phyloP scores from a whole-genome alignment of 139 green algal genomes.

The Pleodorina starrii region DNA sequence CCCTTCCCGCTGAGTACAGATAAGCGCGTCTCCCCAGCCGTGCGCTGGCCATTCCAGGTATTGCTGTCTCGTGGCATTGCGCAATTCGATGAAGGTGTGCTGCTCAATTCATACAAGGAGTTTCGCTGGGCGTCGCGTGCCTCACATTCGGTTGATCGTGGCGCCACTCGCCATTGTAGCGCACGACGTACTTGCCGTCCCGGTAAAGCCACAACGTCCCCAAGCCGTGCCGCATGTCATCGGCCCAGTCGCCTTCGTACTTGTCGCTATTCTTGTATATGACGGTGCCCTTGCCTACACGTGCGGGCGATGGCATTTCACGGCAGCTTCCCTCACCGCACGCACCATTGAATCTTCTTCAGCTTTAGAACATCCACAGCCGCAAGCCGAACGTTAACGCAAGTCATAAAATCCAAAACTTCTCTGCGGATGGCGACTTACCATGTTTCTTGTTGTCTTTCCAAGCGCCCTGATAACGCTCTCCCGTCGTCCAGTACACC shows the following conservation, averaged over 20 bases:
- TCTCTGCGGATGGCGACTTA: constrained; percentile 47
- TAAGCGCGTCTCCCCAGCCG: too few relatives aligned
- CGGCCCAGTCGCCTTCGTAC: constrained; percentile 83
- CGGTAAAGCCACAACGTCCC: constrained; percentile 77
- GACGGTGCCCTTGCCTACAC: constrained; percentile 73
- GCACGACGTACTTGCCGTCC: constrained; percentile 72
- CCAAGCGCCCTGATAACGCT: constrained; percentile 79
- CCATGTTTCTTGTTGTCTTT: constrained; percentile 78
- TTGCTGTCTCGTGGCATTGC: too few relatives aligned
- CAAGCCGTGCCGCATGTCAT: constrained; percentile 68
- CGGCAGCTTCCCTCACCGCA: too few relatives aligned
- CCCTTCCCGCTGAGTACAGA: too few relatives aligned
- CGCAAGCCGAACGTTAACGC: too few relatives aligned
- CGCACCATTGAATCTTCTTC: too few relatives aligned
- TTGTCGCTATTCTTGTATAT: constrained; percentile 83
- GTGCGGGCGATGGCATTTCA: neutral
- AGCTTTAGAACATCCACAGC: too few relatives aligned
- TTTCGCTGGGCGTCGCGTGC: too few relatives aligned
- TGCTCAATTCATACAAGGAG: too few relatives aligned
- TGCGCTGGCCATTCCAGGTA: too few relatives aligned
- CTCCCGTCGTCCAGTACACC: constrained; percentile 71
- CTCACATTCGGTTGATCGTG: constrained; percentile 68
- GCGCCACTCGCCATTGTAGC: constrained; percentile 79
- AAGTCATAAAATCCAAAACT: too few relatives aligned
- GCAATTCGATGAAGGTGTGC: too few relatives aligned